Percentiles rank a stretch among this genome's conserved stretches.
Conservation (phyloP, 805 yeast genomes). For the Tetrapisispora nanseiensis region DNA sequence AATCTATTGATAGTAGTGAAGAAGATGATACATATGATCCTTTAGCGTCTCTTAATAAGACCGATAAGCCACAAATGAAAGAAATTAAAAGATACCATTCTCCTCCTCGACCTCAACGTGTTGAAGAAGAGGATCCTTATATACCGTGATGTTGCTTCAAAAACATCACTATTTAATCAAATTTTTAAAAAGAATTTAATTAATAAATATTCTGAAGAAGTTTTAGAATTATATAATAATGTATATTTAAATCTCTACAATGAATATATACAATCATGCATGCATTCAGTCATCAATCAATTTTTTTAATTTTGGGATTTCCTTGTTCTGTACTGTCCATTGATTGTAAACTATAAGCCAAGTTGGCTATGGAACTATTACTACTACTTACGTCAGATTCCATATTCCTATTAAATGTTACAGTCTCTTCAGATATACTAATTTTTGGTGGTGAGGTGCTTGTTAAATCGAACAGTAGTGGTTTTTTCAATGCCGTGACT, state of each 20-base stretch:
- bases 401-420: conserved; percentile 4
- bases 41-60: not conserved
- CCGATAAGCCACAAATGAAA: too few species aligned
- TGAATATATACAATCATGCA: conserved; percentile 2
- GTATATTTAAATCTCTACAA: too few species aligned
- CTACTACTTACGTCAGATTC: not conserved
- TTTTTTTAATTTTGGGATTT: not conserved
- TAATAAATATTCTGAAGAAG: too few species aligned
- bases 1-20: conserved; percentile 5
- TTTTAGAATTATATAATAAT: too few species aligned
- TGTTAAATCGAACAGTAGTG: not conserved
- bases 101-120: not conserved
- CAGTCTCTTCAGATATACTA: conserved; percentile 11
- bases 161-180: too few species aligned
- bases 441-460: conserved; percentile 27
- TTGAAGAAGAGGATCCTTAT: conserved; percentile 1
- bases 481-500: not conserved
- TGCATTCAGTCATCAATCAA: not conserved
- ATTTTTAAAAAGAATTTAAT: too few species aligned
- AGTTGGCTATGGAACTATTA: not conserved
- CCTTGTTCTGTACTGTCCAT: not conserved
- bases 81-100: not conserved
- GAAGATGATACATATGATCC: conserved; percentile 12
- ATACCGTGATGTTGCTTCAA: not conserved
- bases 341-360: not conserved